phyloP scores from a whole-genome alignment of 805 yeast genomes.

The Yarrowia sp. region DNA sequence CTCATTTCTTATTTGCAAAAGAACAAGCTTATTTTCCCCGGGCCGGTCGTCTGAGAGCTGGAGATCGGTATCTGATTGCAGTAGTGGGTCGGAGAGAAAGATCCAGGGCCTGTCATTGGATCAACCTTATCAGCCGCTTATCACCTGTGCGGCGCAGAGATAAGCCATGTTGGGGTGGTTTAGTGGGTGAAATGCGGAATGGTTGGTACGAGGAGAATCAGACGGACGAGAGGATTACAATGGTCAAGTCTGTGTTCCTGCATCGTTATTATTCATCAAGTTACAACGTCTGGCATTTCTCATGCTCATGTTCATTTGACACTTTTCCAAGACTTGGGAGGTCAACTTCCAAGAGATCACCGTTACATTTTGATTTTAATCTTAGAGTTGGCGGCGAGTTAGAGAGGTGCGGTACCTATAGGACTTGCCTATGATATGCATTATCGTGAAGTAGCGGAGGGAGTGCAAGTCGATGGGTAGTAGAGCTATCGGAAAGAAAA shows the following conservation, averaged over 20 bases:
- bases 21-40: conserved; percentile 25
- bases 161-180: neutral
- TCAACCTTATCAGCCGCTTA: conserved; percentile 34
- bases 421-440: no score
- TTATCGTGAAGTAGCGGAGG: neutral
- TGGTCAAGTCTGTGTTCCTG: neutral
- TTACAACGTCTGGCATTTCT: neutral
- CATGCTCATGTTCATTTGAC: no score
- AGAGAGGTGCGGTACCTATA: neutral
- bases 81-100: neutral
- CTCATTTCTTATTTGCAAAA: neutral
- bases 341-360: neutral
- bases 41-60: conserved; percentile 27
- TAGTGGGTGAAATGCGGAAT: neutral
- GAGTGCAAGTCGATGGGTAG: no score
- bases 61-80: conserved; percentile 10
- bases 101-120: conserved; percentile 1
- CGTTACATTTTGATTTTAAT: conserved; percentile 11
- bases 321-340: neutral
- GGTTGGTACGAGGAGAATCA: no score
- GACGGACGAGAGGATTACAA: neutral
- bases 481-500: neutral
- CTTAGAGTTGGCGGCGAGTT: neutral
- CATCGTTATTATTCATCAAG: neutral
- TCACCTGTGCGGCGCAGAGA: conserved; percentile 11